Evolutionary conservation across 2,329 filamentous ascomycete genomes (phyloP), one percentile per base, ranked within the genome.

Genomic region (Arthrobotrys megalospora): DNA sequence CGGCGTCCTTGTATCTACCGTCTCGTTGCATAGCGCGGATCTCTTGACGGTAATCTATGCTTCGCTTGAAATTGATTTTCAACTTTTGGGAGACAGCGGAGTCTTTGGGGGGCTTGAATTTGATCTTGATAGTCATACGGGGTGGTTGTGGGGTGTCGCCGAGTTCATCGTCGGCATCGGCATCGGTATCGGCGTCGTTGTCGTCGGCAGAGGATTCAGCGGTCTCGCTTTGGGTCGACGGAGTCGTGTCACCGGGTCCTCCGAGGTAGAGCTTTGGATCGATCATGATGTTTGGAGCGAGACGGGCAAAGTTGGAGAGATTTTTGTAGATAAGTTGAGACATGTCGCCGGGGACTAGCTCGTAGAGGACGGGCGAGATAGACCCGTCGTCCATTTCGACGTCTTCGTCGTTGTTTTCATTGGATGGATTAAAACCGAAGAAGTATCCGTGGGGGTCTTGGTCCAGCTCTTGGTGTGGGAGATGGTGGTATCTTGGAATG

Each of bases 401-500:
- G 16, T 45, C 47, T 45, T 55, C 50, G 32, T 47, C 52, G 2
- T 32, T 19, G 11, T 19, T n/a, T 19, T 67, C 63, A 11, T 11
- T 7, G 0, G 32, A 24, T n/a, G 12, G 36, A 10, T 7, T 7
- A 4, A 3, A 14, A 11, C 38, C 6, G 41, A 32, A 75, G 19
- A 75, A 75, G 16, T 66, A 75, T 16, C 50, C 38, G 0, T 11
- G 12, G 3, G 67, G 24, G 6, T 19, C 14, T 16, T 55, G 19
- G 8, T 41, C 28, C 1, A 50, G 62, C 3, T 45, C 5, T 11
- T 19, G 11, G 6, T 45, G 5, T 1, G 21, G 38, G n/a, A 43
- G 16, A 11, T 75, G 70, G 24, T 75, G 70, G 16, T 75, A 75
- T 1, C 70, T 58, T 11, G 70, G 70, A 3, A 47, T 41, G 32